phyloP scores from a whole-genome alignment of 148 eudicot species.

The Mesembryanthemum crystallinum region DNA sequence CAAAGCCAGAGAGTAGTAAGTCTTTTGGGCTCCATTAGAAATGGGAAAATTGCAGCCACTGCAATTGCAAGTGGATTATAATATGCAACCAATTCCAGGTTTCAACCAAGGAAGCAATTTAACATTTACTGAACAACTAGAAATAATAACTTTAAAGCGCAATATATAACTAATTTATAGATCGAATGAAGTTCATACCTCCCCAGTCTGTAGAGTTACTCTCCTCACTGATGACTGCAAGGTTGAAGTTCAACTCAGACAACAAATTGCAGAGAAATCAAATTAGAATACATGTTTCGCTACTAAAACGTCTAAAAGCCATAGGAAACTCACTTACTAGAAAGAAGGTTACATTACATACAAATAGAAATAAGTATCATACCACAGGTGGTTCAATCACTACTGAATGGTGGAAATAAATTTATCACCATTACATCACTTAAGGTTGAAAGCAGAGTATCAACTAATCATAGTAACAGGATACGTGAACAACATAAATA shows the following conservation, averaged over 20 bases:
- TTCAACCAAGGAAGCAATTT: neutral
- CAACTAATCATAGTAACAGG: neutral
- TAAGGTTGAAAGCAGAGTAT: neutral
- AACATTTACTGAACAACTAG: neutral
- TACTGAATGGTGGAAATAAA: neutral
- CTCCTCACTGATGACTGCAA: constrained; percentile 92
- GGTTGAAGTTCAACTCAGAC: constrained; percentile 20
- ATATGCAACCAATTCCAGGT: neutral
- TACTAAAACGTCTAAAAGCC: neutral
- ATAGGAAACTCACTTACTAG: neutral
- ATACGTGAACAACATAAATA: neutral
- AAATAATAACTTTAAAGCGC: neutral
- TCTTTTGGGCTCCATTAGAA: no score
- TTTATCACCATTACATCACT: neutral
- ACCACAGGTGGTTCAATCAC: neutral
- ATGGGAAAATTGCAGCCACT: no score
- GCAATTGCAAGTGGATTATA: neutral
- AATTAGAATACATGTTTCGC: neutral
- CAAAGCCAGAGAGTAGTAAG: no score
- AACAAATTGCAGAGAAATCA: neutral
- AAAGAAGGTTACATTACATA: no score
- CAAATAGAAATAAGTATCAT: no score
- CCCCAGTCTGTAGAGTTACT: constrained; percentile 73
- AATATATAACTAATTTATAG: no score
- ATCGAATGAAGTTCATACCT: constrained; percentile 44